A percentile compares a stretch with the other conserved stretches of the same genome.
These are phyloP conservation scores for Phytophthora ramorum DNA, from an alignment of 352 stramenopile genomes.

Conservation along the genomic window DNA sequence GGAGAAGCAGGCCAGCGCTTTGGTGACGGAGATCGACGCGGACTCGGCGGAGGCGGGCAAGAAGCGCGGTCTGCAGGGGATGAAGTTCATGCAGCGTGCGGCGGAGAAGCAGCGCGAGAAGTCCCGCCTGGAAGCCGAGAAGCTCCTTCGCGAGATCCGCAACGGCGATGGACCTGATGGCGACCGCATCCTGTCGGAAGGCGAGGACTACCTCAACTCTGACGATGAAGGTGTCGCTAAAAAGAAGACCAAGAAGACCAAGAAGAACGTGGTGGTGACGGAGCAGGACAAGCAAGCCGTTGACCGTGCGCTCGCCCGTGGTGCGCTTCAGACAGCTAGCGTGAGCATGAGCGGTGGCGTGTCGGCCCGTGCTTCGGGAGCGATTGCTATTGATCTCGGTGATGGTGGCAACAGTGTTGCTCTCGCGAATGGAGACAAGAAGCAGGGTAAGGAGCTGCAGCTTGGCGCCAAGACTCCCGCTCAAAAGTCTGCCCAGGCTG, in stretches of 20 bases:
- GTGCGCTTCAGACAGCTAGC: constrained; percentile 59
- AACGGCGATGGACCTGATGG: constrained; percentile 86
- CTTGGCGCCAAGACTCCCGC: constrained; percentile 35
- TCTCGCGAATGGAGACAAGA: constrained; percentile 37
- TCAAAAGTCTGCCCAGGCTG: constrained; percentile 13
- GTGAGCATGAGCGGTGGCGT: constrained; percentile 82
- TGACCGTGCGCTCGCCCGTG: constrained; percentile 56
- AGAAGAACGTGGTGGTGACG: constrained; percentile 56
- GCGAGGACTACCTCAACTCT: constrained; percentile 54
- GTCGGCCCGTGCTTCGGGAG: constrained; percentile 62
- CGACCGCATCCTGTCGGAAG: constrained; percentile 65
- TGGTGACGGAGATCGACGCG: constrained; percentile 80
- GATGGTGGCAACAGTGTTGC: constrained; percentile 37
- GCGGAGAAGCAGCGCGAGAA: constrained; percentile 94
- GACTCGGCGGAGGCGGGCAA: constrained; percentile 59
- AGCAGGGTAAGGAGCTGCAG: constrained; percentile 37
- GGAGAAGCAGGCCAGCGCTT: constrained; percentile 71
- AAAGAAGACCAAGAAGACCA: constrained; percentile 39
- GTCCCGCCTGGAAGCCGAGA: constrained; percentile 92
- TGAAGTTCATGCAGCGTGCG: constrained; percentile 99
- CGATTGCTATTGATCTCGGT: constrained; percentile 81
- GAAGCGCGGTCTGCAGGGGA: constrained; percentile 91
- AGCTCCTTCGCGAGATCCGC: constrained; percentile 94
- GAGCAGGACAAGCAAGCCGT: constrained; percentile 62
- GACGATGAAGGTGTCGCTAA: constrained; percentile 39